A percentile compares a stretch with the other conserved stretches of the same genome.
Conservation (phyloP, 371 early-diverging fungal species). For the Encephalitozoon intestinalis region DNA sequence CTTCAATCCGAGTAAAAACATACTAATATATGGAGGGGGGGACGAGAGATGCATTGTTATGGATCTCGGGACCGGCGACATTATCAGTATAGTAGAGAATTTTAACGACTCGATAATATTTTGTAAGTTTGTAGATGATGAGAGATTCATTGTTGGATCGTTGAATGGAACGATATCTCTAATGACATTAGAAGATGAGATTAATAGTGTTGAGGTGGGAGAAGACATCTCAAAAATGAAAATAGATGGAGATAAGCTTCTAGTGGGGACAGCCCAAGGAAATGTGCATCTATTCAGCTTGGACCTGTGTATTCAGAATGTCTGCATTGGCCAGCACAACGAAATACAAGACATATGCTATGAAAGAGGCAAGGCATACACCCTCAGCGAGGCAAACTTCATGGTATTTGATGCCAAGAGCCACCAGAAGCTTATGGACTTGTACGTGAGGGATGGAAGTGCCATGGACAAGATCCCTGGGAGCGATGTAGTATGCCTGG, state of each 20-base stretch:
- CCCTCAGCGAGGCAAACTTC: constrained; percentile 19
- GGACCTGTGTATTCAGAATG: constrained; percentile 23
- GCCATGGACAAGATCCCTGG: constrained; percentile 14
- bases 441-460: not conserved
- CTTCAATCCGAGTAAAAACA: not conserved
- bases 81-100: constrained; percentile 10
- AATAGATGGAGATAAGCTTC: constrained; percentile 1
- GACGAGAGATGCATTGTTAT: constrained; percentile 15
- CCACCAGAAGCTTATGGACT: not conserved
- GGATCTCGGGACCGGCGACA: not conserved
- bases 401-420: not conserved
- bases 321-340: constrained; percentile 20
- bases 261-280: constrained; percentile 32
- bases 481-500: constrained; percentile 35
- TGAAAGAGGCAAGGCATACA: constrained; percentile 1
- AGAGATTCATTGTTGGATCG: constrained; percentile 20
- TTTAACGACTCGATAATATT: constrained; percentile 39
- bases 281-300: constrained; percentile 28
- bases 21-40: constrained; percentile 40
- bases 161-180: constrained; percentile 38
- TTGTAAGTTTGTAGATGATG: constrained; percentile 15
- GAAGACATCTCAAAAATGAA: constrained; percentile 37
- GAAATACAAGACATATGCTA: constrained; percentile 19
- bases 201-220: not conserved
- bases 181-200: not conserved